These are phyloP conservation scores for Podila epicladia DNA, from an alignment of 192 early-diverging fungal species.

Conservation along the genomic window DNA sequence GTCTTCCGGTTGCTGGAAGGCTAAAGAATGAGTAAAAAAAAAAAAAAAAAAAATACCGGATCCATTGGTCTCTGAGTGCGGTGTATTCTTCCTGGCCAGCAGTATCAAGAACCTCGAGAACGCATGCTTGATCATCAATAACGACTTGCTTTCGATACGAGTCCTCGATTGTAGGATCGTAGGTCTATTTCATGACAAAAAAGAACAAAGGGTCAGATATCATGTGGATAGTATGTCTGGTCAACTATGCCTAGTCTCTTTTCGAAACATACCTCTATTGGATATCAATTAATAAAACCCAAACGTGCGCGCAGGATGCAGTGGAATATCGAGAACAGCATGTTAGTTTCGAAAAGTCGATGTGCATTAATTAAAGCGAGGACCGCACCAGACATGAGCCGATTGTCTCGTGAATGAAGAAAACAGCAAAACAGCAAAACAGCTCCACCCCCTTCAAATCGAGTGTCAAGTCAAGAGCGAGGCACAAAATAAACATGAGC, in stretches of 20 bases:
- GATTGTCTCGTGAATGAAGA: not conserved
- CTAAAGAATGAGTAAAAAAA: no score
- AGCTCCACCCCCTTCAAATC: not conserved
- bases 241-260: not conserved
- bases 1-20: not conserved
- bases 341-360: slow-evolving; percentile 53
- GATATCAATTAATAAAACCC: no score
- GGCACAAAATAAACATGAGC: not conserved
- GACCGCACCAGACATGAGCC: slow-evolving; percentile 5
- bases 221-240: no score
- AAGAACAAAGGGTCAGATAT: slow-evolving; percentile 5
- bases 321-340: not conserved
- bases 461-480: not conserved
- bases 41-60: slow-evolving; percentile 55
- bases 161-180: slow-evolving; percentile 99
- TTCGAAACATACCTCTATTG: not conserved
- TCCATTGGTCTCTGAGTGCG: slow-evolving; percentile 84
- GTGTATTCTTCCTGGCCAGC: slow-evolving; percentile 92
- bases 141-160: slow-evolving; percentile 98
- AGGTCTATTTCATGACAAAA: slow-evolving; percentile 80
- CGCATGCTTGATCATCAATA: slow-evolving; percentile 96
- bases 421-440: not conserved
- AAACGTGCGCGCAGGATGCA: no score
- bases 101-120: slow-evolving; percentile 97
- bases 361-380: slow-evolving; percentile 55